A percentile compares a stretch with the other conserved stretches of the same genome.
Evolutionary conservation across 2,329 filamentous ascomycete species (phyloP).

Genomic region (Aspergillus latus): DNA sequence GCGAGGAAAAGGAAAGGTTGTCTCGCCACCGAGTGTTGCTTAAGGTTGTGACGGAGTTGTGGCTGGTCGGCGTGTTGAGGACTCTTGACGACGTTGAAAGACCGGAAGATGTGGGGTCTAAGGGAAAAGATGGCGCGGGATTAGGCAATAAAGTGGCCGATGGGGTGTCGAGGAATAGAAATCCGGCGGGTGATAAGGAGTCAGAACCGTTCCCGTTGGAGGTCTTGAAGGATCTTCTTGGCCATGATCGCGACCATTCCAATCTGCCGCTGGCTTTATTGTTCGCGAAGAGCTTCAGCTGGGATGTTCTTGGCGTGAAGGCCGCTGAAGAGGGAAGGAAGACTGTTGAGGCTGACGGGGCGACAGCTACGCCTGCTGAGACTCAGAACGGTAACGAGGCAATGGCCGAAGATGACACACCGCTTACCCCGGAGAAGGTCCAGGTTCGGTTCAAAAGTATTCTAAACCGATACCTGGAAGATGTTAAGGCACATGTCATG

Average conservation of each 20-base stretch:
- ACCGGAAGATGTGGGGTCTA: slow-evolving; percentile 58
- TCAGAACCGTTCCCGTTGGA: slow-evolving; percentile 94
- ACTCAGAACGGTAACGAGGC: slow-evolving; percentile 52
- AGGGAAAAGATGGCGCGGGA: slow-evolving; percentile 54
- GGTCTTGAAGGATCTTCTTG: slow-evolving; percentile 94
- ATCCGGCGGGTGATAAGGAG: slow-evolving; percentile 60
- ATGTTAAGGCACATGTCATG: slow-evolving; percentile 82
- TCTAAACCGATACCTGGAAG: slow-evolving; percentile 83
- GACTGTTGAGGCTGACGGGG: slow-evolving; percentile 77
- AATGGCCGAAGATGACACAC: slow-evolving; percentile 62
- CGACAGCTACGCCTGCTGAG: slow-evolving; percentile 52
- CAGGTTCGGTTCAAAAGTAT: slow-evolving; percentile 85
- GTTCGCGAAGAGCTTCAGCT: slow-evolving; percentile 94
- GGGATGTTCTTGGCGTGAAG: slow-evolving; percentile 88
- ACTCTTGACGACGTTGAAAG: slow-evolving; percentile 71
- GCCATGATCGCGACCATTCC: slow-evolving; percentile 86
- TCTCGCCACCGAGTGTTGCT: slow-evolving; percentile 81
- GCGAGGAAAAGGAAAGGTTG: slow-evolving; percentile 92
- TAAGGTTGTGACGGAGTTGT: slow-evolving; percentile 89
- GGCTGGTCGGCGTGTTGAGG: slow-evolving; percentile 84
- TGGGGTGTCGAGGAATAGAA: slow-evolving; percentile 61
- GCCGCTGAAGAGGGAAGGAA: slow-evolving; percentile 75
- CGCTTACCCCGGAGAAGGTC: slow-evolving; percentile 72
- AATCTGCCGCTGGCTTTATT: slow-evolving; percentile 90
- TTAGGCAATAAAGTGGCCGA: slow-evolving; percentile 50